These are phyloP conservation scores for Salix viminalis DNA, from an alignment of 345 rosid genomes.

Conservation along the genomic window DNA sequence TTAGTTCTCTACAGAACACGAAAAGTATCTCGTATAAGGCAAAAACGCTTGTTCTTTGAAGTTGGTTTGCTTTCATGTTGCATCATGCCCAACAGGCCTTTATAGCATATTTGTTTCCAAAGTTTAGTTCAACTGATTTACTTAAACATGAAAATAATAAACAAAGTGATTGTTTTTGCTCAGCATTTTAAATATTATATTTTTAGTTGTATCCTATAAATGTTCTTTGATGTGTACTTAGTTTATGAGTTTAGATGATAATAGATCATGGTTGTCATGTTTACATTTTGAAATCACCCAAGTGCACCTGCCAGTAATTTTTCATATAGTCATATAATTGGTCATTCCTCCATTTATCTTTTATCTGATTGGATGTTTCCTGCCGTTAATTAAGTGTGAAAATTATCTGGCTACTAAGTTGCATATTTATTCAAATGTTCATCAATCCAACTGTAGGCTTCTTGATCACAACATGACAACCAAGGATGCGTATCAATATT, in stretches of 20 bases:
- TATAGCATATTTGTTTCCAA: background rate
- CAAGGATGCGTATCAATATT: constrained; percentile 67
- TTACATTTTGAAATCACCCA: background rate
- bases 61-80: background rate
- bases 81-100: background rate
- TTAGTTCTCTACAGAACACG: background rate
- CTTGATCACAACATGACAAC: constrained; percentile 51
- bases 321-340: background rate
- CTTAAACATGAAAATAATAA: background rate
- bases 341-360: background rate
- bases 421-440: background rate
- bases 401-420: background rate
- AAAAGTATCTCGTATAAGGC: background rate
- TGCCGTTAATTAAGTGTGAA: background rate
- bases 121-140: background rate
- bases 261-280: background rate
- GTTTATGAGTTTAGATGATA: background rate
- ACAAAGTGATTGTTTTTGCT: background rate
- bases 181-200: background rate
- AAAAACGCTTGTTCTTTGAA: background rate
- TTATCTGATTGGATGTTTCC: background rate
- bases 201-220: background rate
- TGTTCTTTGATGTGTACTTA: background rate
- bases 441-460: constrained; percentile 56
- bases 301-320: background rate